Percentiles rank a stretch among this genome's conserved stretches.
phyloP scores from a whole-genome alignment of 164 flowering plant species.

The Dillenia suffruticosa region DNA sequence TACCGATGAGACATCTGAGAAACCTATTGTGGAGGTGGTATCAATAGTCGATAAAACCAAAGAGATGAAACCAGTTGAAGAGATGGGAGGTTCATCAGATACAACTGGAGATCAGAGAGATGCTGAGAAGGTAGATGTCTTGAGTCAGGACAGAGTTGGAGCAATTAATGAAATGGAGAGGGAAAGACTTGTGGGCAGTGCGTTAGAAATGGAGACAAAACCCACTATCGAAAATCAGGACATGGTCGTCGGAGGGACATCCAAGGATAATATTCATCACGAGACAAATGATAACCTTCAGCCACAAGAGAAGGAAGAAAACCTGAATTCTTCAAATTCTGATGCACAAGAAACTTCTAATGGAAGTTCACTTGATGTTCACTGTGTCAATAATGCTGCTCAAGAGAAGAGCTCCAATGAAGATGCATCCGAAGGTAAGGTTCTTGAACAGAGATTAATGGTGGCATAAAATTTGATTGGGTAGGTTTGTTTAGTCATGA shows the following conservation, averaged over 20 bases:
- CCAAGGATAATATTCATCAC: too few relatives aligned
- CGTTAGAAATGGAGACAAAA: background rate
- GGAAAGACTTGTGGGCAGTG: slow-evolving; percentile 3
- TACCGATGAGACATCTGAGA: background rate
- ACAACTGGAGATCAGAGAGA: background rate
- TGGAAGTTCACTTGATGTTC: slow-evolving; percentile 18
- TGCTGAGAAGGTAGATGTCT: background rate
- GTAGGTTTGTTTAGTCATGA: background rate
- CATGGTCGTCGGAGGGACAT: too few relatives aligned
- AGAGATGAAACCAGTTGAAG: background rate
- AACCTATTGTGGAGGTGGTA: background rate
- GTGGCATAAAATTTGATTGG: too few relatives aligned
- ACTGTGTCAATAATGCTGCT: slow-evolving; percentile 9
- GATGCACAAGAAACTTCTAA: slow-evolving; percentile 24
- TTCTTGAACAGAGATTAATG: too few relatives aligned
- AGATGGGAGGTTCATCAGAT: background rate
- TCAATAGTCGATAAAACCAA: background rate
- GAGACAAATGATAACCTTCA: too few relatives aligned
- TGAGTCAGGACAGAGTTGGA: background rate
- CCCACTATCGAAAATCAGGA: too few relatives aligned
- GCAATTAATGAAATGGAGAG: slow-evolving; percentile 12
- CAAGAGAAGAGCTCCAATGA: background rate
- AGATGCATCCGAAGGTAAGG: slow-evolving; percentile 10
- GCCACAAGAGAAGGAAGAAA: background rate
- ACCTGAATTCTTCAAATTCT: background rate